Evolutionary conservation across 139 green algal species (phyloP).

Genomic region (Yamagishiella unicocca): DNA sequence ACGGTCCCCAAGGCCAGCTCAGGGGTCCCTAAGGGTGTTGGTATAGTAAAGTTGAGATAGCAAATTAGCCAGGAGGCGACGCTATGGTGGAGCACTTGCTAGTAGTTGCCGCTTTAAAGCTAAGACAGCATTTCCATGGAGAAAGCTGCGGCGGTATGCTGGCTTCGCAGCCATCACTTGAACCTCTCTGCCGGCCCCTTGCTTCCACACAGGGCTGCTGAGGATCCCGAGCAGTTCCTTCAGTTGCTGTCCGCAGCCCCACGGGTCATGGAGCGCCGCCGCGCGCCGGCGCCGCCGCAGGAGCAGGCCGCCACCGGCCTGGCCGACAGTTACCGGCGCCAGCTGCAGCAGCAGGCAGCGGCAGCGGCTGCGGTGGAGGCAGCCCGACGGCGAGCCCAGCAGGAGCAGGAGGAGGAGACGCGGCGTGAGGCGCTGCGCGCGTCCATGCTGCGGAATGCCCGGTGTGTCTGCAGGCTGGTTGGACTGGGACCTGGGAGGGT

Average conservation of each 20-base stretch:
- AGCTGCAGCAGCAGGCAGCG: constrained; percentile 20
- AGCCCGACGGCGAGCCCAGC: constrained; percentile 6
- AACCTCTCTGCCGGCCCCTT: background rate
- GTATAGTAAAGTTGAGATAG: no score
- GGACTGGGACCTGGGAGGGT: no score
- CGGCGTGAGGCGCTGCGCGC: constrained; percentile 2
- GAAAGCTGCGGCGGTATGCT: no score
- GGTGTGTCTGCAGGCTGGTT: no score
- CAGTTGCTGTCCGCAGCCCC: constrained; percentile 2
- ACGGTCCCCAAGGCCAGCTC: no score
- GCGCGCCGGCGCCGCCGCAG: background rate
- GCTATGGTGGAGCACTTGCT: no score
- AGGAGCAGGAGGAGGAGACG: constrained; percentile 6
- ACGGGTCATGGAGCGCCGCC: background rate
- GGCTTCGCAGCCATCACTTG: no score
- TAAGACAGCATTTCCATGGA: no score
- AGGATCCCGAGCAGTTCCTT: constrained; percentile 38
- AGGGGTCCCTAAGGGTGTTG: no score
- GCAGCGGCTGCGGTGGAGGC: background rate
- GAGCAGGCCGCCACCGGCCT: background rate
- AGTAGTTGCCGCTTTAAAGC: no score
- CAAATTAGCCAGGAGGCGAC: no score
- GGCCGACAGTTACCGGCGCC: background rate
- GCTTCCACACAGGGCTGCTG: background rate
- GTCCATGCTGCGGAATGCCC: constrained; percentile 19